Evolutionary conservation across 1,284 basidiomycete genomes (phyloP).

Genomic region (Rhodotorula sp.): DNA sequence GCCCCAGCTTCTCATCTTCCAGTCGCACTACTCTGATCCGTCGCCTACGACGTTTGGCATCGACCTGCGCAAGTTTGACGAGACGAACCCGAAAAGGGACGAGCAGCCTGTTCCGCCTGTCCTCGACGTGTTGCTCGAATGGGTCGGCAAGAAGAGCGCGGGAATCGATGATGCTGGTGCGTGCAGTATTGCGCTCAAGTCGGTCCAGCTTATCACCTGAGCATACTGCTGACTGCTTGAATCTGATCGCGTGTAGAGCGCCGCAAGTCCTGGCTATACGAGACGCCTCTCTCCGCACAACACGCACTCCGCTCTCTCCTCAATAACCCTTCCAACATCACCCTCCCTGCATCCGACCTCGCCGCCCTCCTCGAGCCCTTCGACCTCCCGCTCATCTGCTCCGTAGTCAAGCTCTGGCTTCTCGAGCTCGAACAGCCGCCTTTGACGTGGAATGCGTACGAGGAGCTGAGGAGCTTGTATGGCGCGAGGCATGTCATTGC

Average conservation of each 20-base stretch:
- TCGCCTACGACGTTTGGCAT: constrained; percentile 33
- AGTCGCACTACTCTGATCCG: constrained; percentile 37
- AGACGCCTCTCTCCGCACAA: constrained; percentile 33
- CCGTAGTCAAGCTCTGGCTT: constrained; percentile 42
- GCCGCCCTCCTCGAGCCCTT: constrained; percentile 2
- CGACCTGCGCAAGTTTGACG: constrained; percentile 35
- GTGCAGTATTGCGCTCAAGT: not conserved
- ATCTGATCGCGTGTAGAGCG: constrained; percentile 13
- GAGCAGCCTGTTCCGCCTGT: constrained; percentile 20
- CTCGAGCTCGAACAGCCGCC: constrained; percentile 41
- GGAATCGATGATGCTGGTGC: constrained; percentile 16
- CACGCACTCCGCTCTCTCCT: constrained; percentile 26
- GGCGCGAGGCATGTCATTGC: constrained; percentile 15
- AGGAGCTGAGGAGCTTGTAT: constrained; percentile 38
- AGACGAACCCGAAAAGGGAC: constrained; percentile 21
- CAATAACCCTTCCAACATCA: constrained; percentile 7
- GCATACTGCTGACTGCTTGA: not conserved
- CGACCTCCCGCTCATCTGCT: constrained; percentile 40
- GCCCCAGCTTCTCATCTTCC: constrained; percentile 36
- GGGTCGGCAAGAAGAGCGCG: constrained; percentile 15
- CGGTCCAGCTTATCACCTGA: too few relatives aligned
- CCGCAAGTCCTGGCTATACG: constrained; percentile 36
- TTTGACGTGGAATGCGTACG: constrained; percentile 35
- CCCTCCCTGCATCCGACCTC: constrained; percentile 1
- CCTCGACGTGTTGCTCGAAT: constrained; percentile 19